Percentiles rank a stretch among this genome's conserved stretches.
These are phyloP conservation scores for Heterobasidion occidentale DNA, from an alignment of 1,284 basidiomycete genomes.

Conservation along the genomic window DNA sequence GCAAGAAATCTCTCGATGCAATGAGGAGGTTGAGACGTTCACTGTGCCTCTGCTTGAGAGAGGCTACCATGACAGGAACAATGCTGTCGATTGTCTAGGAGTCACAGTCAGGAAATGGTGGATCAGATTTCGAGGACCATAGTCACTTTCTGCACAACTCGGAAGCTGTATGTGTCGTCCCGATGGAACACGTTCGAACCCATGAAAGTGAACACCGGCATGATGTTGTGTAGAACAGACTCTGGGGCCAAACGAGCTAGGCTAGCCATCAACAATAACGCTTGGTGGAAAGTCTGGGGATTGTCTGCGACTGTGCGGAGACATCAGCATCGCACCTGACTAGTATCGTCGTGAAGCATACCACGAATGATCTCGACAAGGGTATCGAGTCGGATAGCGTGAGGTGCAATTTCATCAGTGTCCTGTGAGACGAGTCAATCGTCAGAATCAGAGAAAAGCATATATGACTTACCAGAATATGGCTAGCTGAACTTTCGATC, in stretches of 20 bases:
- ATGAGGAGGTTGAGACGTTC: slow-evolving; percentile 55
- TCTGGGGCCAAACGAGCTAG: slow-evolving; percentile 84
- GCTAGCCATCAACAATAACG: slow-evolving; percentile 83
- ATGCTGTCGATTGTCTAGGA: slow-evolving; percentile 84
- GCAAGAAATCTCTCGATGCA: slow-evolving; percentile 66
- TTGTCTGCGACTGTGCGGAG: slow-evolving; percentile 68
- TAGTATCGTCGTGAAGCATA: slow-evolving; percentile 25
- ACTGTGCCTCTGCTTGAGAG: slow-evolving; percentile 51
- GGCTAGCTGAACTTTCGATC: slow-evolving; percentile 62
- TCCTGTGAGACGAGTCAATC: slow-evolving; percentile 15
- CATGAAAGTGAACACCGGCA: slow-evolving; percentile 99
- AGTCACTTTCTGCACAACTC: slow-evolving; percentile 84
- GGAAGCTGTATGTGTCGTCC: slow-evolving; percentile 93
- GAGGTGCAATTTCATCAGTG: slow-evolving; percentile 27
- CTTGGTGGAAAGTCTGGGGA: slow-evolving; percentile 93
- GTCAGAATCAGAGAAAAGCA: too few species aligned
- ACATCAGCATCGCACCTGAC: neutral
- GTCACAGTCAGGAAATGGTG: neutral
- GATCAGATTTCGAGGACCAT: neutral
- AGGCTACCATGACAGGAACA: slow-evolving; percentile 86
- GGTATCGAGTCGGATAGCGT: slow-evolving; percentile 64
- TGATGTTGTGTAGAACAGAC: slow-evolving; percentile 88
- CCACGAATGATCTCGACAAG: slow-evolving; percentile 83
- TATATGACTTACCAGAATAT: slow-evolving; percentile 40
- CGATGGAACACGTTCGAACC: slow-evolving; percentile 94